Evolutionary conservation across 176 grass and related monocot species (phyloP), one percentile per base, ranked within the genome.

Genomic region (Carex cristatella): DNA sequence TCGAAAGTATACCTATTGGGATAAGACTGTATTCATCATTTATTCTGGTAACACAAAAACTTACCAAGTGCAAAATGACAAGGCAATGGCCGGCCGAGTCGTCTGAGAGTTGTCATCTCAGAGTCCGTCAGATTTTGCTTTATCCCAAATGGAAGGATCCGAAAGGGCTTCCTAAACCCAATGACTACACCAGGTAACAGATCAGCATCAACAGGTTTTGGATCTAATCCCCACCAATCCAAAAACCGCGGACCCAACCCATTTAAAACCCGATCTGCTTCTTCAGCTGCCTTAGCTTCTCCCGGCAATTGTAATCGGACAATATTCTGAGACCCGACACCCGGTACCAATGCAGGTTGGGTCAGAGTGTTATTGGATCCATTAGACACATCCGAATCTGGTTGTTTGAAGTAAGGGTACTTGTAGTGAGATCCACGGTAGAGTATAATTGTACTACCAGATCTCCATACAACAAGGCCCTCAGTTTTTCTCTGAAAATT

Each of bases 401-500:
- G 57, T 65, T 73, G 38, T 53, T 73, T 66, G 80, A 93, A 94
- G 78, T 93, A 98, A 73, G 93, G 95, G 84, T 93, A 98, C 79
- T 88, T 87, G 78, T 98, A 98, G 66, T 92, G 62, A 19, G 85
- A 77, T 85, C 95, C 93, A 87, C 95, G 94, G 65, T 98, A 98
- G 62, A 98, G 81, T 42, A 94, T 90, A 58, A 94, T 93, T 80
- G 81, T 85, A 86, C 91, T 94, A 83, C 95, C 95, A 60, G 95
- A 93, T 89, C 95, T 89, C 95, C 95, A 98, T 86, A 98, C 84
- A 71, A 98, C 92, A 62, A 94, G 85, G 6, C 95, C 95, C 80
- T 92, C 95, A 55, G 95, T 98, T 93, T 98, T 98, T 60, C 88
- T 90, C 95, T 92, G 84, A 51, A 15, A 75, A 13, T 61, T 61